Percentiles rank a stretch among this genome's conserved stretches.
Conservation (phyloP, 2,329 filamentous ascomycete genomes). For the Diaporthe velutina region DNA sequence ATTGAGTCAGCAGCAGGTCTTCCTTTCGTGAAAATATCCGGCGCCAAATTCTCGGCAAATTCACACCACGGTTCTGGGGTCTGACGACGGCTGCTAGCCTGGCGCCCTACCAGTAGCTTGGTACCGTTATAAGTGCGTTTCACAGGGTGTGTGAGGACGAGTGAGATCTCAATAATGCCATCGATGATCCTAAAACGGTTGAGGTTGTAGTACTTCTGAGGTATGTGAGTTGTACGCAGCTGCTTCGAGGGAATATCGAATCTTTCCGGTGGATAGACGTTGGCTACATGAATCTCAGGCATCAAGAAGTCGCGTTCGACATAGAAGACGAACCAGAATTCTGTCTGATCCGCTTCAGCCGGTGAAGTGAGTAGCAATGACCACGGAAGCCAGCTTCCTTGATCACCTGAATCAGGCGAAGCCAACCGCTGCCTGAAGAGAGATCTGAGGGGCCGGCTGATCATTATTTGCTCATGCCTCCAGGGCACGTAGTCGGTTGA, state of each 20-base stretch:
- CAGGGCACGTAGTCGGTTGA: background rate
- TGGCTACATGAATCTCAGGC: background rate
- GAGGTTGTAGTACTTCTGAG: background rate
- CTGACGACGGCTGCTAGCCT: background rate
- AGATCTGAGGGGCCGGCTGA: background rate
- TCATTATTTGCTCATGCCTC: background rate
- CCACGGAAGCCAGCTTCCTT: background rate
- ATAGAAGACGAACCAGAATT: background rate
- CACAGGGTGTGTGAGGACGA: fast-evolving
- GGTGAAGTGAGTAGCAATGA: background rate
- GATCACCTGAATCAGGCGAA: too few relatives aligned
- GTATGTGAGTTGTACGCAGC: background rate
- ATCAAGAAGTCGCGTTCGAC: background rate
- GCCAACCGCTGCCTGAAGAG: too few relatives aligned
- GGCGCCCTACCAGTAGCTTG: background rate
- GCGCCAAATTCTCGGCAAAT: background rate
- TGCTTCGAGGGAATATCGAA: background rate
- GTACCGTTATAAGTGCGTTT: fast-evolving
- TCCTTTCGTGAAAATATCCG: background rate
- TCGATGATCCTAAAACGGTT: background rate
- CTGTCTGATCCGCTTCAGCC: background rate
- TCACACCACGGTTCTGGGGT: background rate
- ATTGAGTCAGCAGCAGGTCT: background rate
- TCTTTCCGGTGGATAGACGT: background rate
- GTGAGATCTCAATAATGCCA: background rate